These are phyloP conservation scores for Diplocarpon mali DNA, from an alignment of 2,329 filamentous ascomycete species.

Conservation along the genomic window DNA sequence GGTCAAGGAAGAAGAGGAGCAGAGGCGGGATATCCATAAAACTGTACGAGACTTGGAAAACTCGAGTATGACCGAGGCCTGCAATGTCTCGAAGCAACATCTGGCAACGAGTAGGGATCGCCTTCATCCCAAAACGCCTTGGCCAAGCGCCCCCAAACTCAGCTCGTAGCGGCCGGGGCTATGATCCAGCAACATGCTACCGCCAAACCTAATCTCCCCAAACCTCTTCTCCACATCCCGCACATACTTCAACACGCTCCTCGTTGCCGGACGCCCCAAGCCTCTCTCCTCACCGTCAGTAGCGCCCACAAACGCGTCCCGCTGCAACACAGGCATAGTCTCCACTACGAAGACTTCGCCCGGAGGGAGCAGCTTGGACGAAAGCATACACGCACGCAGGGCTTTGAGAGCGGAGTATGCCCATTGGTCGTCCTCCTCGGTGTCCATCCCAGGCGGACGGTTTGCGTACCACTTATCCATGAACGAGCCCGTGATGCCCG, in stretches of 20 bases:
- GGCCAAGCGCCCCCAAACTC: slow-evolving; percentile 48
- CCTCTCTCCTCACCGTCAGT: slow-evolving; percentile 12
- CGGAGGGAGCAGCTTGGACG: slow-evolving; percentile 59
- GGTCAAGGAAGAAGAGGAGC: too few relatives aligned
- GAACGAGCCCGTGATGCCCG: slow-evolving; percentile 50
- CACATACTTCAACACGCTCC: slow-evolving; percentile 60
- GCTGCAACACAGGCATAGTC: slow-evolving; percentile 53
- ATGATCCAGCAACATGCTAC: slow-evolving; percentile 66
- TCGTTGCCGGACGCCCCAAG: slow-evolving; percentile 54
- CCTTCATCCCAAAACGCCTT: slow-evolving; percentile 27
- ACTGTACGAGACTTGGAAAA: too few relatives aligned
- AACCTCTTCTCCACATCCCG: slow-evolving; percentile 61
- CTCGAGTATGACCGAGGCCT: too few relatives aligned
- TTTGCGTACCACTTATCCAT: slow-evolving; percentile 47
- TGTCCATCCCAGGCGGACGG: slow-evolving; percentile 30
- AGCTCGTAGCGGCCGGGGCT: slow-evolving; percentile 65
- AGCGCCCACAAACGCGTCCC: slow-evolving; percentile 49
- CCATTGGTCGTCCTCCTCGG: slow-evolving; percentile 54
- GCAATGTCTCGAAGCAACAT: too few relatives aligned
- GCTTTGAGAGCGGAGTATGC: slow-evolving; percentile 55
- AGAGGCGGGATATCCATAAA: too few relatives aligned
- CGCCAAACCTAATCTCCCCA: slow-evolving; percentile 58
- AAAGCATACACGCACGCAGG: slow-evolving; percentile 56
- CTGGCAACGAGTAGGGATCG: too few relatives aligned
- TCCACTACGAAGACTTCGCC: slow-evolving; percentile 68